These are phyloP conservation scores for Nicotiana attenuata DNA, from an alignment of 257 asterid species.

Conservation along the genomic window DNA sequence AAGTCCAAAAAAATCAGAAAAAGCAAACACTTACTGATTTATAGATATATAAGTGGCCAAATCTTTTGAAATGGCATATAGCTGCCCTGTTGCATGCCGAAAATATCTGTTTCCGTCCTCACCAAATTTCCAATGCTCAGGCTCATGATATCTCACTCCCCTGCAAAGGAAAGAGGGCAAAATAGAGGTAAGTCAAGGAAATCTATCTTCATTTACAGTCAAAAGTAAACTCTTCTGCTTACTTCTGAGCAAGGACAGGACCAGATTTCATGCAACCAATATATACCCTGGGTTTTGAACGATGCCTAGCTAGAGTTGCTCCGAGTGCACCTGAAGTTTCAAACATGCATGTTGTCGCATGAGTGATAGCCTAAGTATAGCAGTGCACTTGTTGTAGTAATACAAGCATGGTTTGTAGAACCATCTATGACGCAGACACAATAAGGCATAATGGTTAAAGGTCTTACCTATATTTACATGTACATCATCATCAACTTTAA, in stretches of 20 bases:
- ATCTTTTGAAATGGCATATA: slow-evolving; percentile 85
- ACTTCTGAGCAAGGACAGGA: slow-evolving; percentile 88
- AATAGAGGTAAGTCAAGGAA: neutral
- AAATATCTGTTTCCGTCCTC: slow-evolving; percentile 89
- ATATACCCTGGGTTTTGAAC: slow-evolving; percentile 68
- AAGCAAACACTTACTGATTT: slow-evolving; percentile 52
- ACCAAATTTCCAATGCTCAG: slow-evolving; percentile 94
- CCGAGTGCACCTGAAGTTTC: slow-evolving; percentile 63
- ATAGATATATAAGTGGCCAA: slow-evolving; percentile 75
- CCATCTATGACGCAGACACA: neutral
- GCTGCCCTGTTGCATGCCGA: slow-evolving; percentile 92
- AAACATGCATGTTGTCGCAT: neutral
- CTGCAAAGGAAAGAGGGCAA: slow-evolving; percentile 26
- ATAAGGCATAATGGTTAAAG: neutral
- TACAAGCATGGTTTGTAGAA: neutral
- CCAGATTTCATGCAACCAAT: slow-evolving; percentile 98
- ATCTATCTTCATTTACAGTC: neutral
- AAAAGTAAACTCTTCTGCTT: slow-evolving; percentile 21
- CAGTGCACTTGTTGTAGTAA: neutral
- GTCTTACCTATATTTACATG: slow-evolving; percentile 77
- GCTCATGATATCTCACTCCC: slow-evolving; percentile 91
- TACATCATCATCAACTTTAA: slow-evolving; percentile 88
- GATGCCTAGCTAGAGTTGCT: slow-evolving; percentile 74
- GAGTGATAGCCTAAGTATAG: neutral
- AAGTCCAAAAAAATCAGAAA: neutral